Conservation (phyloP, 352 stramenopile species). For the Phytophthora ohioensis region DNA sequence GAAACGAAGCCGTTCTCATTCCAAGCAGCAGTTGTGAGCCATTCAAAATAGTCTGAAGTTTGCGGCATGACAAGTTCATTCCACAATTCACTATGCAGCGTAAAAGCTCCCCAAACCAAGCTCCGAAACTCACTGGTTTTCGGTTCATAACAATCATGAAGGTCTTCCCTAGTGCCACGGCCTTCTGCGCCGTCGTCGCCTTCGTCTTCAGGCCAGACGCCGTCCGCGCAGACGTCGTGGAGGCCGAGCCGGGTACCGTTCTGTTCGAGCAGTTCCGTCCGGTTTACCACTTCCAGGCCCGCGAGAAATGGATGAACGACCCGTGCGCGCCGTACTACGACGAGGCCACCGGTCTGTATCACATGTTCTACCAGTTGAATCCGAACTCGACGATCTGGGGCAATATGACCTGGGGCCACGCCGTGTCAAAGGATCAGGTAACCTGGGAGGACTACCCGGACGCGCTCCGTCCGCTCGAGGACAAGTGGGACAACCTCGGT, state of each 20-base stretch:
- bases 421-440: conserved; percentile 74
- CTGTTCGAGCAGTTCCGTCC: conserved; percentile 68
- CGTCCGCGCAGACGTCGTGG: conserved; percentile 29
- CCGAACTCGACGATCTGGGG: conserved; percentile 65
- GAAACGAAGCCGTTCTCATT: too few relatives aligned
- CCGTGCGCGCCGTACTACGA: conserved; percentile 82
- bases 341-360: conserved; percentile 63
- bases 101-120: conserved; percentile 35
- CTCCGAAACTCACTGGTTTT: conserved; percentile 8
- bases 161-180: conserved; percentile 26
- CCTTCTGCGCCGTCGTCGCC: conserved; percentile 23
- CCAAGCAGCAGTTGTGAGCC: background rate
- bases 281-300: conserved; percentile 67
- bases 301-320: conserved; percentile 89
- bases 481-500: conserved; percentile 76
- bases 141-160: conserved; percentile 28
- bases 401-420: conserved; percentile 86
- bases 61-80: conserved; percentile 3
- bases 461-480: conserved; percentile 56
- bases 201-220: conserved; percentile 26
- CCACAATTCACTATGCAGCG: conserved; percentile 20
- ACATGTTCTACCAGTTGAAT: conserved; percentile 88
- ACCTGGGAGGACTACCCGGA: conserved; percentile 77
- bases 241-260: conserved; percentile 44
- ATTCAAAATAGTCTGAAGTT: background rate